These are phyloP conservation scores for Entomortierella lignicola DNA, from an alignment of 192 early-diverging fungal species.

Conservation along the genomic window DNA sequence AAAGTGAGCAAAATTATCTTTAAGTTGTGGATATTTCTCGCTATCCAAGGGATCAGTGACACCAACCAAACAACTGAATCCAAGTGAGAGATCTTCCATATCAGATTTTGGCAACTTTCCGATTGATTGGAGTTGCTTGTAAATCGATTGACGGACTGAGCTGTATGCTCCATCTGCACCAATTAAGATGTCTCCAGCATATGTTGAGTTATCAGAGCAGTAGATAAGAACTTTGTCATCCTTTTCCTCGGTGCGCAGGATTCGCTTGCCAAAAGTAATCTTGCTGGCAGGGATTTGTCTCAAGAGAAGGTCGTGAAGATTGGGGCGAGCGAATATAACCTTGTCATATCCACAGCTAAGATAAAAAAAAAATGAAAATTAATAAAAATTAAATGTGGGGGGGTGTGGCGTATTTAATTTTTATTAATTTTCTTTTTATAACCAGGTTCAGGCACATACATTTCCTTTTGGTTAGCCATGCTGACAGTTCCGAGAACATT, in stretches of 20 bases:
- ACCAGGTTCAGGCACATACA: slow-evolving; percentile 26
- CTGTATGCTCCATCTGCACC: slow-evolving; percentile 40
- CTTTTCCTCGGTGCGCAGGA: slow-evolving; percentile 17
- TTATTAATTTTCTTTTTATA: background rate
- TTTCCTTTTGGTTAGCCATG: slow-evolving; percentile 10
- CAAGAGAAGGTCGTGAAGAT: slow-evolving; percentile 19
- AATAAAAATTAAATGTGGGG: background rate
- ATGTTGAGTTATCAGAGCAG: slow-evolving; percentile 17
- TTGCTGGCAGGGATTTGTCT: slow-evolving; percentile 19
- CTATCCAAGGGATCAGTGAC: slow-evolving; percentile 23
- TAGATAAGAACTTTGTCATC: slow-evolving; percentile 26
- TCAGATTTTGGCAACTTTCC: slow-evolving; percentile 13
- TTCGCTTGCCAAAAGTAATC: slow-evolving; percentile 13
- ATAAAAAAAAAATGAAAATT: too few relatives aligned
- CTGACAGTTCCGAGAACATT: slow-evolving; percentile 9
- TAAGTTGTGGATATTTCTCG: slow-evolving; percentile 18
- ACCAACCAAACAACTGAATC: slow-evolving; percentile 28
- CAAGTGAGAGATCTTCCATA: slow-evolving; percentile 12
- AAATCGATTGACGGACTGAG: slow-evolving; percentile 25
- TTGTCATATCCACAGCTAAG: slow-evolving; percentile 28
- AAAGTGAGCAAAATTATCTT: slow-evolving; percentile 18
- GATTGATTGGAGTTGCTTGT: background rate
- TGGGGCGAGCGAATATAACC: slow-evolving; percentile 22
- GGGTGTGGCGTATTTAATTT: too few relatives aligned
- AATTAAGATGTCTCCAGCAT: slow-evolving; percentile 32